phyloP scores from a whole-genome alignment of 2,329 filamentous ascomycete genomes.

The Cercospora sp. region DNA sequence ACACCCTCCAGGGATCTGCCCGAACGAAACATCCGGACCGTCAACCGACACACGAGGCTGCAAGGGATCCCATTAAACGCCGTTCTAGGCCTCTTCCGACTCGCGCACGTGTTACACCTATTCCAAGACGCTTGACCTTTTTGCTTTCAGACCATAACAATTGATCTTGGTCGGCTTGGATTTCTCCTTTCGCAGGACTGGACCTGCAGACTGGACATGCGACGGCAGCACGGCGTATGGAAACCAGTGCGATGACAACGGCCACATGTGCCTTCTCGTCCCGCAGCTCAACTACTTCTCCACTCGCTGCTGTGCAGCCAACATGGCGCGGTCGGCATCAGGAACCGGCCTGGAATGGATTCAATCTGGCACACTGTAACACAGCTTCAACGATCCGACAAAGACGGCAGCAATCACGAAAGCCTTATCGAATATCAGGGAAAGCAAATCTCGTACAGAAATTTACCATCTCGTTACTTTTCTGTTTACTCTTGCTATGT shows the following conservation, averaged over 20 bases:
- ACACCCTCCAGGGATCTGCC: constrained; percentile 12
- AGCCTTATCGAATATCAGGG: constrained; percentile 11
- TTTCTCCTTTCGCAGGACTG: constrained; percentile 1
- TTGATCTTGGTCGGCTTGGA: background rate
- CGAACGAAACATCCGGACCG: constrained; percentile 12
- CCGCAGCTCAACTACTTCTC: constrained; percentile 31
- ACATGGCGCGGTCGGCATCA: constrained; percentile 9
- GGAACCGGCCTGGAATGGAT: constrained; percentile 29
- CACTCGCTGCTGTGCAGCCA: constrained; percentile 27
- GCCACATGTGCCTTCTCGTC: constrained; percentile 29
- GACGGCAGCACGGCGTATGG: constrained; percentile 24
- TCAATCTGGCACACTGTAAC: constrained; percentile 30
- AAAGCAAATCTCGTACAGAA: constrained; percentile 1
- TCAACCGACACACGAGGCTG: constrained; percentile 24
- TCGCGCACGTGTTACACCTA: constrained; percentile 5
- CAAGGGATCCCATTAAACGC: constrained; percentile 26
- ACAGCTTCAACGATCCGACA: constrained; percentile 18
- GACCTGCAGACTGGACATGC: constrained; percentile 27
- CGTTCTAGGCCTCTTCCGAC: constrained; percentile 20
- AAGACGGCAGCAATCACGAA: constrained; percentile 20
- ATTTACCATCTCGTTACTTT: constrained; percentile 23
- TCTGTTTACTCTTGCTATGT: constrained; percentile 30
- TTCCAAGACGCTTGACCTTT: background rate
- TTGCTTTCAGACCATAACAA: background rate
- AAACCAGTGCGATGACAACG: constrained; percentile 34